Conservation (phyloP, 176 grass and related monocot species). For the Microstegium vimineum region DNA sequence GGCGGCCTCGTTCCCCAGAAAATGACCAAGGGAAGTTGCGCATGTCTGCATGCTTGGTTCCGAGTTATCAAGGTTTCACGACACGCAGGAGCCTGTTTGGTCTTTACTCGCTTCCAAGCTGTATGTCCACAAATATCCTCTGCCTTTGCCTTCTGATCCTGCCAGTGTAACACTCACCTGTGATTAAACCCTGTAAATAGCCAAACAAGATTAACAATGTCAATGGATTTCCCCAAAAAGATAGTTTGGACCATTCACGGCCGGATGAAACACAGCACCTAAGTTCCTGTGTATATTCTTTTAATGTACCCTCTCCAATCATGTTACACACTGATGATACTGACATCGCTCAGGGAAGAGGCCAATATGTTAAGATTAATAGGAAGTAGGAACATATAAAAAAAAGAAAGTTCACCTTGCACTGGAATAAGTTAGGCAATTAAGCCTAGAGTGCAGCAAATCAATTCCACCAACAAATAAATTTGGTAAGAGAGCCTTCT, state of each 20-base stretch:
- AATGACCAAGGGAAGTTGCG: conserved; percentile 13
- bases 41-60: conserved; percentile 27
- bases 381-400: neutral
- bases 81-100: conserved; percentile 11
- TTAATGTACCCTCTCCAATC: neutral
- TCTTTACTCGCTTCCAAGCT: conserved; percentile 23
- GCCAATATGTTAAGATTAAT: neutral
- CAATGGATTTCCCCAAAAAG: neutral
- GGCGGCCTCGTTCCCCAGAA: conserved; percentile 17
- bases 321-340: neutral
- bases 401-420: neutral
- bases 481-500: neutral
- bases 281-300: neutral
- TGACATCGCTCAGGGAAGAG: neutral
- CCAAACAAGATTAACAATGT: neutral
- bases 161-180: conserved; percentile 13
- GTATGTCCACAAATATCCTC: conserved; percentile 31
- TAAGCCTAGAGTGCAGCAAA: neutral
- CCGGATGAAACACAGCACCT: neutral
- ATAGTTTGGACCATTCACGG: neutral
- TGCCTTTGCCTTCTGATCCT: neutral
- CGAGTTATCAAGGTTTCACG: neutral
- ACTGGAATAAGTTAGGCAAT: neutral
- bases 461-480: neutral
- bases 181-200: conserved; percentile 35